A percentile compares a stretch with the other conserved stretches of the same genome.
Evolutionary conservation across 176 grass and related monocot species (phyloP).

Genomic region (Eragrostis nindensis): DNA sequence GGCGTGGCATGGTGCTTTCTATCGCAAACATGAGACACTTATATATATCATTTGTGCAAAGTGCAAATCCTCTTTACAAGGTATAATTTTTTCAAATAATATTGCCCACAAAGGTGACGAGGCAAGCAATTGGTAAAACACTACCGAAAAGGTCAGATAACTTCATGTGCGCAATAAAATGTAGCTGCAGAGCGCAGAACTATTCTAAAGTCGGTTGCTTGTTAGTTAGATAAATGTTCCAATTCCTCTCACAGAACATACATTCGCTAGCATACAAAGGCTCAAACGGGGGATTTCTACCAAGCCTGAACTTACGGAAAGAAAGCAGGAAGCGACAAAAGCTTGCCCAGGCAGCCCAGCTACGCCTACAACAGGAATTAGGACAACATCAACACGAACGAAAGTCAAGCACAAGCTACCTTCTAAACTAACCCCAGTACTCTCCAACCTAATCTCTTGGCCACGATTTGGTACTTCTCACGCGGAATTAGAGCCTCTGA

Average conservation of each 20-base stretch:
- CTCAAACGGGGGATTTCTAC: not conserved
- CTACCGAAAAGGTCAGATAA: not conserved
- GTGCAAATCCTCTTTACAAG: not conserved
- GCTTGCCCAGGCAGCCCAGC: not conserved
- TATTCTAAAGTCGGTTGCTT: not conserved
- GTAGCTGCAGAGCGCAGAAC: not conserved
- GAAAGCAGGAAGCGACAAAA: constrained; percentile 11
- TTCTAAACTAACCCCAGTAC: not conserved
- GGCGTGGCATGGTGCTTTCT: not conserved
- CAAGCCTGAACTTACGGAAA: not conserved
- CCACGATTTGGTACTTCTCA: not conserved
- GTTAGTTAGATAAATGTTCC: not conserved
- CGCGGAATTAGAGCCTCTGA: not conserved
- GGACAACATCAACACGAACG: not conserved
- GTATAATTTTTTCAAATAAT: not conserved
- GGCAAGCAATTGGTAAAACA: not conserved
- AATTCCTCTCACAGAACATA: not conserved
- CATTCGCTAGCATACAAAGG: not conserved
- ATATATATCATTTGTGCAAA: not conserved
- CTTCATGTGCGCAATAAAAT: not conserved
- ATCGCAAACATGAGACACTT: not conserved
- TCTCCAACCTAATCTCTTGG: not conserved
- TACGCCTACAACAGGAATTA: not conserved
- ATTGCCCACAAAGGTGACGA: not conserved
- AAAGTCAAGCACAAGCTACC: not conserved